A percentile compares a stretch with the other conserved stretches of the same genome.
Evolutionary conservation across 306 rosid species (phyloP).

Genomic region (Pachyrhizus erosus): DNA sequence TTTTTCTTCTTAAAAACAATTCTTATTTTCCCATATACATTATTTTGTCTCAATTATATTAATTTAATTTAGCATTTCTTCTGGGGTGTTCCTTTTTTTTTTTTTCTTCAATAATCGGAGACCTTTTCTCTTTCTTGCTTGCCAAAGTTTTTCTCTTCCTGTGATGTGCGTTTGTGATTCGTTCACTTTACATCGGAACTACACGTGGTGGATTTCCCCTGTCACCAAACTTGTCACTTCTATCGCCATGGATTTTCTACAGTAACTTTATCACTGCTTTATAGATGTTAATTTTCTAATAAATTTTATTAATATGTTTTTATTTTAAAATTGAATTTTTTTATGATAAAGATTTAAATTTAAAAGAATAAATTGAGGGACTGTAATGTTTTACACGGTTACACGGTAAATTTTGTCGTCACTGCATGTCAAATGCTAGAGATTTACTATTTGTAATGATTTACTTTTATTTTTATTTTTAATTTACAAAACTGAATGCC

Average conservation of each 20-base stretch:
- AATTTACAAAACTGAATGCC: neutral
- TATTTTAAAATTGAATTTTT: too few species aligned
- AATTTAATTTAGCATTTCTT: neutral
- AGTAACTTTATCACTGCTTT: too few species aligned
- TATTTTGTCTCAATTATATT: neutral
- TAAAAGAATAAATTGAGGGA: too few species aligned
- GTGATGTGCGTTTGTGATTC: neutral
- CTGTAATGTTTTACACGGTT: too few species aligned
- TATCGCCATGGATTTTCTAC: neutral
- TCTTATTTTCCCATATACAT: neutral
- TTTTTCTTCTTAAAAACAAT: neutral
- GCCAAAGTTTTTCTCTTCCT: neutral
- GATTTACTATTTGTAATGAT: too few species aligned
- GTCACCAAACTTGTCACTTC: neutral
- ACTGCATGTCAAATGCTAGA: too few species aligned
- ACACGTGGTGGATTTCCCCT: neutral
- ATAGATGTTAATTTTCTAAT: too few species aligned
- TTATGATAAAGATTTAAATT: too few species aligned
- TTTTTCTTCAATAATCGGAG: neutral
- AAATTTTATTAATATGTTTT: too few species aligned
- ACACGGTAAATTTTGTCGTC: too few species aligned
- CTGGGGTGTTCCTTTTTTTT: too few species aligned
- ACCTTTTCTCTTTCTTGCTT: conserved; percentile 35
- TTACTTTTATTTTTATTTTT: neutral
- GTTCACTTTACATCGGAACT: neutral